phyloP scores from a whole-genome alignment of 2,329 filamentous ascomycete species.

The Exophiala viscosa region DNA sequence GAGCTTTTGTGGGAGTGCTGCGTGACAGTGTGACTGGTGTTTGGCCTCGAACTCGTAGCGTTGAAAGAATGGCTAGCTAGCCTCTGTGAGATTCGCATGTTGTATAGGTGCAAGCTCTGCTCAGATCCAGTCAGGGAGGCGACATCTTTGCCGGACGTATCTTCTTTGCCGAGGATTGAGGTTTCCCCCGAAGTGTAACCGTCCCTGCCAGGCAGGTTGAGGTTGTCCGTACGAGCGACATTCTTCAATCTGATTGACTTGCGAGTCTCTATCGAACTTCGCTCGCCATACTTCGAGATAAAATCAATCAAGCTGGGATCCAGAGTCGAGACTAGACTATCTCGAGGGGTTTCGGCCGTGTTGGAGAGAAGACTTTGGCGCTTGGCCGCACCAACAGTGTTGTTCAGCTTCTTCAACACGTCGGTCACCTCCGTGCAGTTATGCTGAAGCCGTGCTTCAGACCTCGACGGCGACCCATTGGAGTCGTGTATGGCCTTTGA shows the following conservation, averaged over 20 bases:
- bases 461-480: background rate
- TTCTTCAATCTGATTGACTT: background rate
- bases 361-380: background rate
- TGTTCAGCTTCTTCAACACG: background rate
- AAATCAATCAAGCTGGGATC: constrained; percentile 20
- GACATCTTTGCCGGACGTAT: constrained; percentile 5
- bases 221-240: background rate
- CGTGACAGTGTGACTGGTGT: constrained; percentile 14
- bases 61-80: constrained; percentile 26
- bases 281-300: constrained; percentile 17
- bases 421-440: background rate
- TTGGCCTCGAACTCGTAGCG: constrained; percentile 11
- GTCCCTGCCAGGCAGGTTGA: background rate
- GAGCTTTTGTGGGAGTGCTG: background rate
- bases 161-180: constrained; percentile 1
- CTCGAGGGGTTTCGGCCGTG: background rate
- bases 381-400: background rate
- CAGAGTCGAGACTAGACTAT: constrained; percentile 20
- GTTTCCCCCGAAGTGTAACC: background rate
- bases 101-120: constrained; percentile 27
- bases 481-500: constrained; percentile 1
- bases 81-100: constrained; percentile 29
- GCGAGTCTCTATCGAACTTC: background rate
- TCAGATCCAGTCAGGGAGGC: constrained; percentile 14
- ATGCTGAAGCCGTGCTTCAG: background rate